Percentiles rank a stretch among this genome's conserved stretches.
Evolutionary conservation across 2,329 filamentous ascomycete species (phyloP).

Genomic region (Pseudopithomyces maydicus): DNA sequence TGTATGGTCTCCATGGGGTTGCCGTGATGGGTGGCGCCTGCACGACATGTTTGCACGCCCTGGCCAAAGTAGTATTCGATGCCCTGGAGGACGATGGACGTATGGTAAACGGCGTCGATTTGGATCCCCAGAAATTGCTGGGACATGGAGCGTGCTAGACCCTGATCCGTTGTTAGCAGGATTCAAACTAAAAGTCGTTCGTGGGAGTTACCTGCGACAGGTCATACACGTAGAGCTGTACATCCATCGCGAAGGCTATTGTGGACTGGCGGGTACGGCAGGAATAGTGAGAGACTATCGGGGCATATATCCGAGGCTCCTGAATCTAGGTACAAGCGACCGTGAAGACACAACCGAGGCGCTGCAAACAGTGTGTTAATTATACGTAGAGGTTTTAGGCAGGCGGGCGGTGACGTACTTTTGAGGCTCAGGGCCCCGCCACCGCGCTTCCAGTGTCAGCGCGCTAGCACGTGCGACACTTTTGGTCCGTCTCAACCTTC

Average conservation of each 20-base stretch:
- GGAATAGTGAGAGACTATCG: not conserved
- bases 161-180: constrained; percentile 43
- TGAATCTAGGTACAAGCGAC: not conserved
- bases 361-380: not conserved
- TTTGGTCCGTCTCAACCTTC: constrained; percentile 1
- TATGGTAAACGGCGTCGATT: constrained; percentile 95
- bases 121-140: constrained; percentile 66
- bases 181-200: not conserved
- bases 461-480: constrained; percentile 12
- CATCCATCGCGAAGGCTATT: constrained; percentile 48
- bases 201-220: constrained; percentile 48
- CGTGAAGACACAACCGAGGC: not conserved
- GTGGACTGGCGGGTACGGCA: not conserved
- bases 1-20: constrained; percentile 75
- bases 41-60: constrained; percentile 79
- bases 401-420: constrained; percentile 11
- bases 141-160: constrained; percentile 61
- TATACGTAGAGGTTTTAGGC: not conserved
- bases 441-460: constrained; percentile 4
- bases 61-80: constrained; percentile 91
- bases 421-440: not conserved
- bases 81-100: constrained; percentile 82
- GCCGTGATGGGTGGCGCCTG: constrained; percentile 86
- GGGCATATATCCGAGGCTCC: not conserved
- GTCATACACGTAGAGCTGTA: constrained; percentile 58